These are phyloP conservation scores for Kazachstania psychrophila DNA, from an alignment of 805 yeast genomes.

Conservation along the genomic window DNA sequence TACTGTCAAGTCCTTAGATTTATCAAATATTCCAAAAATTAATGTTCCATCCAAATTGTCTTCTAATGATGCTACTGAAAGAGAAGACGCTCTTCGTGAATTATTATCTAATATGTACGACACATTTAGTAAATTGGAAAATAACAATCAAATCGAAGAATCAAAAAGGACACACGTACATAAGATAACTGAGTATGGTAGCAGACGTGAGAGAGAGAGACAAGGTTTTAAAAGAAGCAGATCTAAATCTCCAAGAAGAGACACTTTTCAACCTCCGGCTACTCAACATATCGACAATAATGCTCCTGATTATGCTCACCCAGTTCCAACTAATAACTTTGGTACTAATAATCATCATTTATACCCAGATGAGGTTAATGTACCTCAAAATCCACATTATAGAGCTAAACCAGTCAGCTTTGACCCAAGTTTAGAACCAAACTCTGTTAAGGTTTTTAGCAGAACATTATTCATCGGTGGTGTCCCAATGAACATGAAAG, in stretches of 20 bases:
- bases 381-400: slow-evolving; percentile 64
- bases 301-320: not conserved
- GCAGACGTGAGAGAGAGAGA: slow-evolving; percentile 29
- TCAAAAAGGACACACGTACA: slow-evolving; percentile 5
- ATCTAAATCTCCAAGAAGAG: slow-evolving; percentile 39
- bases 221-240: slow-evolving; percentile 37
- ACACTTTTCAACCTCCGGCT: not conserved
- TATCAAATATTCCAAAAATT: slow-evolving; percentile 12
- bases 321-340: slow-evolving; percentile 1
- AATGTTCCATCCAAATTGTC: slow-evolving; percentile 16
- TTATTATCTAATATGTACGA: slow-evolving; percentile 31
- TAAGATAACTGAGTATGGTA: slow-evolving; percentile 25
- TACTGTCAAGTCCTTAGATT: slow-evolving; percentile 14
- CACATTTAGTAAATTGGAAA: not conserved
- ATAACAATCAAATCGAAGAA: slow-evolving; percentile 12
- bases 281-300: slow-evolving; percentile 5
- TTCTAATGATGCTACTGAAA: slow-evolving; percentile 27
- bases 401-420: slow-evolving; percentile 64
- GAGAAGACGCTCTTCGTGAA: slow-evolving; percentile 36
- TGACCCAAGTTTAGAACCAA: slow-evolving; percentile 67
- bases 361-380: slow-evolving; percentile 47
- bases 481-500: slow-evolving; percentile 75
- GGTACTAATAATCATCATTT: slow-evolving; percentile 28
- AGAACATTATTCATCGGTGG: slow-evolving; percentile 94
- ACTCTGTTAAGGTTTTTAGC: slow-evolving; percentile 71